Conservation (phyloP, 2,329 filamentous ascomycete species). For the Neonectria magnoliae region DNA sequence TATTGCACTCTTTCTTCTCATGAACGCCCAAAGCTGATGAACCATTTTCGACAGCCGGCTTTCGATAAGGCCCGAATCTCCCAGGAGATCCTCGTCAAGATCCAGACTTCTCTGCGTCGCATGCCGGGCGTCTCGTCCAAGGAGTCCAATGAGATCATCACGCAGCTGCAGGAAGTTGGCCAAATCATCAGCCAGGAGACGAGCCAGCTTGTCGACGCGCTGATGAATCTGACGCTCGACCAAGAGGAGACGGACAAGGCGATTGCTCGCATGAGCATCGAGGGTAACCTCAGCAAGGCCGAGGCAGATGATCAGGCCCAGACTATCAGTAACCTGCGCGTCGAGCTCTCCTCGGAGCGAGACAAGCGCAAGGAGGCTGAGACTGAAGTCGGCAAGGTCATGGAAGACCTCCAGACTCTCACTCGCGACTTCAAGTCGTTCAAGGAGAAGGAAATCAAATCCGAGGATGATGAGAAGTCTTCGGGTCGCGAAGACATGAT, state of each 20-base stretch:
- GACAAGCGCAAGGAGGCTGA: conserved; percentile 45
- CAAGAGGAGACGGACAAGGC: conserved; percentile 52
- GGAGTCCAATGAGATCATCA: conserved; percentile 48
- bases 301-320: conserved; percentile 47
- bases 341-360: conserved; percentile 46
- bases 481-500: conserved; percentile 41
- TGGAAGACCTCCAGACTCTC: conserved; percentile 42
- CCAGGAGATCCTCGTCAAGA: conserved; percentile 50
- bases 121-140: conserved; percentile 51
- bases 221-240: conserved; percentile 51
- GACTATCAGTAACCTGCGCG: conserved; percentile 45
- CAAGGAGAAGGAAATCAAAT: conserved; percentile 40
- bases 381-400: conserved; percentile 40
- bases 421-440: conserved; percentile 43
- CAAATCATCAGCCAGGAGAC: conserved; percentile 52
- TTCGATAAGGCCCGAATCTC: conserved; percentile 47
- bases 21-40: neutral
- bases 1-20: neutral
- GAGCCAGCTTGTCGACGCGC: conserved; percentile 50
- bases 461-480: conserved; percentile 31
- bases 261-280: conserved; percentile 51
- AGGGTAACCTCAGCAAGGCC: conserved; percentile 50
- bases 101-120: conserved; percentile 51
- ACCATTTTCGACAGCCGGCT: conserved; percentile 42
- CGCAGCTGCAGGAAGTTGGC: conserved; percentile 50